These are phyloP conservation scores for Penicillium verrucosum DNA, from an alignment of 2,329 filamentous ascomycete species.

Conservation along the genomic window DNA sequence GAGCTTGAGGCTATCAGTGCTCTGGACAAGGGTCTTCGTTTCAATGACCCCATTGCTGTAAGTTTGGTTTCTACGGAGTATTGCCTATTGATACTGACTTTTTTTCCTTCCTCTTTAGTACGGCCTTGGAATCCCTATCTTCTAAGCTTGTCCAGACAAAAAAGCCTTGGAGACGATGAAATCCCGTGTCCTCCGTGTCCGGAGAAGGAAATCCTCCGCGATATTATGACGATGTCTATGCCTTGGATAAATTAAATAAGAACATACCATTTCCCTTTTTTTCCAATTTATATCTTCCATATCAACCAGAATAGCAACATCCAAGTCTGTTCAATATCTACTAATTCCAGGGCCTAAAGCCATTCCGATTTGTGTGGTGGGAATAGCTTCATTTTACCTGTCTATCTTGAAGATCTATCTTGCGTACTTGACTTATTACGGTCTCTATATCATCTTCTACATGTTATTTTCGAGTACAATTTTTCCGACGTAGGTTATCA, in stretches of 20 bases:
- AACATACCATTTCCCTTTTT: background rate
- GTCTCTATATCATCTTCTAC: no score
- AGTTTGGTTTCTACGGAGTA: constrained; percentile 36
- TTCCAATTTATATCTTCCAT: background rate
- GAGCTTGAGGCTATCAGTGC: constrained; percentile 66
- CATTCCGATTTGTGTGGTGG: no score
- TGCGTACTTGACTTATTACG: no score
- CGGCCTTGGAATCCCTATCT: constrained; percentile 51
- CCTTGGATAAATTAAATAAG: constrained; percentile 8
- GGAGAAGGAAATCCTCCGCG: background rate
- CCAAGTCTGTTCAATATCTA: background rate
- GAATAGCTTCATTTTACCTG: no score
- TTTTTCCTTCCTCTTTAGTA: constrained; percentile 40
- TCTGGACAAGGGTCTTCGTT: constrained; percentile 65
- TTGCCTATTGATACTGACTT: constrained; percentile 7
- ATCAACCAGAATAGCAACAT: background rate
- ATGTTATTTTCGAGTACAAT: no score
- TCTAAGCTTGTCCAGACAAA: constrained; percentile 38
- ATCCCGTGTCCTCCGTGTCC: constrained; percentile 4
- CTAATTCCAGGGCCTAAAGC: no score
- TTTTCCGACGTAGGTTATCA: no score
- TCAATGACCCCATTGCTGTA: constrained; percentile 73
- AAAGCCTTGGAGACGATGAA: constrained; percentile 1
- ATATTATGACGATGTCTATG: constrained; percentile 7
- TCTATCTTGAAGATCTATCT: no score